Base-by-base conservation (phyloP, 371 early-diverging fungal genomes). In the Conidiobolus incongruus region DNA sequence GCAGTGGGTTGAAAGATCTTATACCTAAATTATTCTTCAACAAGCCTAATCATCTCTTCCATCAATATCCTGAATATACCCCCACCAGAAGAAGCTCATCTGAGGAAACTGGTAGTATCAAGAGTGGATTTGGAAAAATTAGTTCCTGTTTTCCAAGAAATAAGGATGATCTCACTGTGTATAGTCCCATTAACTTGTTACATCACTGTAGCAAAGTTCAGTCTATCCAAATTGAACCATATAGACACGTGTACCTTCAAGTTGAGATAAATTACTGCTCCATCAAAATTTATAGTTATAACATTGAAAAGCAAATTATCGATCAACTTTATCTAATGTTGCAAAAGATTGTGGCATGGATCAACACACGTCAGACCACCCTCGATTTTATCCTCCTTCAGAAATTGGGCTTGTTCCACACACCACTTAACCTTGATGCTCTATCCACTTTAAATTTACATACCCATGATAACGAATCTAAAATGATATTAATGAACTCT, bases 401-500 rank as follows among this genome's bases (percentile, higher is more conserved):
- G 48, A 77, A 77, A 38, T 59, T 77, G 62, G 77, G 77, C 2
- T 55, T 75, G 3, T 77, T 77, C 46, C 62, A 69, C 36, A 74
- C 47, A 17, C 38, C 35, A 21, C 42, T 44, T 17, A 35, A 26
- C 12, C 36, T 24, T 21, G 20, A 2, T 20, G 28, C 4, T 22
- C 12, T 4, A 29, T 12, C 28, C 21, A 28, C 41, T 10, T n/a
- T 13, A 20, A n/a, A 17, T 13, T 24, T 3, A 13, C 38, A n/a
- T 22, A 4, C 7, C 7, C 13, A 13, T 21, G 28, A 45, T 15
- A 13, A 36, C 15, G 10, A 22, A 19, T 33, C 34, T 8, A 41
- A 47, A 35, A 26, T 41, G 28, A n/a, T 13, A 7, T 30, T 32
- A 33, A 26, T 48, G 10, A 24, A 38, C 16, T 46, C 44, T 2